These are phyloP conservation scores for Botrytis aclada DNA, from an alignment of 2,329 filamentous ascomycete genomes.

Conservation along the genomic window DNA sequence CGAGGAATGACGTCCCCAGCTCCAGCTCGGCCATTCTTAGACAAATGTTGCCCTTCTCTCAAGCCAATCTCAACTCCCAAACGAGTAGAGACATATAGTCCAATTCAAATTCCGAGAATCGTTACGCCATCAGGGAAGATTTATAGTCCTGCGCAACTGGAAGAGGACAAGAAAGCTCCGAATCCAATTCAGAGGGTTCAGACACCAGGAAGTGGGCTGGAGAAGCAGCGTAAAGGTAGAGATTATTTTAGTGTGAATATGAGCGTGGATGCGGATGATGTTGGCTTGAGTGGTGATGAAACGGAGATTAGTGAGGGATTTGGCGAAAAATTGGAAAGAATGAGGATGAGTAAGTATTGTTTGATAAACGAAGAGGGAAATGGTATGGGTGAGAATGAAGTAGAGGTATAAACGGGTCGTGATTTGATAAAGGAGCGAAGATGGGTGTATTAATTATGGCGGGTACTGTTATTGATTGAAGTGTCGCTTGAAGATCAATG, in stretches of 20 bases:
- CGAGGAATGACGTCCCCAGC: slow-evolving; percentile 24
- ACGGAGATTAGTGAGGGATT: slow-evolving; percentile 18
- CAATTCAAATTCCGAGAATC: background rate
- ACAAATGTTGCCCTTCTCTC: background rate
- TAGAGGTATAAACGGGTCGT: background rate
- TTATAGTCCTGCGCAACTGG: slow-evolving; percentile 1
- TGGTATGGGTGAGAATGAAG: background rate
- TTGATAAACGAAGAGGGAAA: background rate
- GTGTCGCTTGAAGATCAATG: background rate
- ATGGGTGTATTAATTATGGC: background rate
- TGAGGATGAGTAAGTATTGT: background rate
- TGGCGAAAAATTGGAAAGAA: slow-evolving; percentile 15
- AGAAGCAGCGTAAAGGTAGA: background rate
- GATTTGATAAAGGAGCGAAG: background rate
- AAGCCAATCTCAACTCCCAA: background rate
- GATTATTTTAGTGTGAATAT: background rate
- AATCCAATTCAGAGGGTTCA: slow-evolving; percentile 5
- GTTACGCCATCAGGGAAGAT: slow-evolving; percentile 3
- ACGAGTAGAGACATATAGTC: background rate
- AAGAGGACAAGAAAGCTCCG: background rate
- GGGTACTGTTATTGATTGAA: background rate
- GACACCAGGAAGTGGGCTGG: background rate
- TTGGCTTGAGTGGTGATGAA: slow-evolving; percentile 4
- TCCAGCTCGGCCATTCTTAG: background rate
- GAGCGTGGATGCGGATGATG: background rate